Conservation (phyloP, 2,329 filamentous ascomycete species). For the Fusarium burgessii region DNA sequence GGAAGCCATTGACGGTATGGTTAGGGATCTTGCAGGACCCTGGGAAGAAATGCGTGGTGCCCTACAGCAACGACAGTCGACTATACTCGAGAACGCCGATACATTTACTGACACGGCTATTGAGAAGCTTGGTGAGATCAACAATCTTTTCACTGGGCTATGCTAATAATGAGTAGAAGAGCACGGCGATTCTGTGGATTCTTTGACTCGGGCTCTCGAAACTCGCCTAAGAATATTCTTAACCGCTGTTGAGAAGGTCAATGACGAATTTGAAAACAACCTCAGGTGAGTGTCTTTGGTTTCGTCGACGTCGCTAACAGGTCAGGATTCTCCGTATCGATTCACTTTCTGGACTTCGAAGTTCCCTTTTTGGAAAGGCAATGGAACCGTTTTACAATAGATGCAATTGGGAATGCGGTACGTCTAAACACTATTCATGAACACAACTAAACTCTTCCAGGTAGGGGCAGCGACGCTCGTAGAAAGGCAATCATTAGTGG, state of each 20-base stretch:
- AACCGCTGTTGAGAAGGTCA: slow-evolving; percentile 44
- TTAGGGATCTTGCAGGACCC: slow-evolving; percentile 45
- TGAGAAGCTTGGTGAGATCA: slow-evolving; percentile 28
- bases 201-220: slow-evolving; percentile 45
- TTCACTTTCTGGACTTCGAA: slow-evolving; percentile 52
- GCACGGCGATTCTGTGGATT: neutral
- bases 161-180: neutral
- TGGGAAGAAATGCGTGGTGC: slow-evolving; percentile 48
- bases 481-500: slow-evolving; percentile 52
- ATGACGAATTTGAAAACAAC: slow-evolving; percentile 40
- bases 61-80: neutral
- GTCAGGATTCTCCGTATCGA: slow-evolving; percentile 51
- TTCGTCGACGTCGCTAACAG: neutral
- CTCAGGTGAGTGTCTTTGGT: neutral
- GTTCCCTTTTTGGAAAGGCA: slow-evolving; percentile 52
- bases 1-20: slow-evolving; percentile 56
- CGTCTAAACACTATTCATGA: neutral
- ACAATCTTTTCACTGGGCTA: accelerated
- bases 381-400: slow-evolving; percentile 53
- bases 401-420: slow-evolving; percentile 52
- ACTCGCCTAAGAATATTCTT: slow-evolving; percentile 47
- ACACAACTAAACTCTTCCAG: slow-evolving; percentile 35
- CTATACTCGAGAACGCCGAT: neutral
- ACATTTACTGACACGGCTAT: slow-evolving; percentile 9
- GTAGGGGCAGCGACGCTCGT: slow-evolving; percentile 49